These are phyloP conservation scores for Eucalyptus erythrocorys DNA, from an alignment of 345 rosid genomes.

Conservation along the genomic window DNA sequence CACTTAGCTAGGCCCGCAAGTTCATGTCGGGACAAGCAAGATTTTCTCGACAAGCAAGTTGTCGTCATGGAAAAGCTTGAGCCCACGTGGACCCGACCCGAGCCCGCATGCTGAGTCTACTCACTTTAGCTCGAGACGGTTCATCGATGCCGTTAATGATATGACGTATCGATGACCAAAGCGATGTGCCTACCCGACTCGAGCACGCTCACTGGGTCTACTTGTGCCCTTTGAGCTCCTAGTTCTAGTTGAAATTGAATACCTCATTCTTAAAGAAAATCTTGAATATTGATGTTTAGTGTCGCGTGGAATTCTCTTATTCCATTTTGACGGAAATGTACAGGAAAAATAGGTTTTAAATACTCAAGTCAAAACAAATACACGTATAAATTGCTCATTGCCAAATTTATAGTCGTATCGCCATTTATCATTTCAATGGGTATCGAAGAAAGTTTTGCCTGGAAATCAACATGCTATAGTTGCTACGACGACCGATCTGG, in stretches of 20 bases:
- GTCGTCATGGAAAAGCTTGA: not conserved
- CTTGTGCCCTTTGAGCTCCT: not conserved
- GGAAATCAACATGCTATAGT: not conserved
- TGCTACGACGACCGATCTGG: not conserved
- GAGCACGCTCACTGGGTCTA: not conserved
- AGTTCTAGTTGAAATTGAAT: not conserved
- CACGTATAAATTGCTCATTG: too few relatives aligned
- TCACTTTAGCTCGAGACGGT: not conserved
- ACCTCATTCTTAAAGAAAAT: not conserved
- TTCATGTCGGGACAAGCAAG: too few relatives aligned
- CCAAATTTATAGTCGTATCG: too few relatives aligned
- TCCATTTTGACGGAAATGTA: too few relatives aligned
- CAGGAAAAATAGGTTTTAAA: too few relatives aligned
- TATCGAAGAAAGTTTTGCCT: too few relatives aligned
- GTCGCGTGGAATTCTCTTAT: too few relatives aligned
- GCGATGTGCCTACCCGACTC: not conserved
- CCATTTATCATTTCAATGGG: too few relatives aligned
- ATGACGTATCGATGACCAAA: not conserved
- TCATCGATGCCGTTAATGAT: not conserved
- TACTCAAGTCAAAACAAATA: too few relatives aligned
- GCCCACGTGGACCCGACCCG: not conserved
- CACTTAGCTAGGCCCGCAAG: not conserved
- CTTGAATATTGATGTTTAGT: not conserved
- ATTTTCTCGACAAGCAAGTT: too few relatives aligned
- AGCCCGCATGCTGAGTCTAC: not conserved